Evolutionary conservation across 139 green algal species (phyloP), one percentile per base, ranked within the genome.

Genomic region (Chlamydomonas sp.): DNA sequence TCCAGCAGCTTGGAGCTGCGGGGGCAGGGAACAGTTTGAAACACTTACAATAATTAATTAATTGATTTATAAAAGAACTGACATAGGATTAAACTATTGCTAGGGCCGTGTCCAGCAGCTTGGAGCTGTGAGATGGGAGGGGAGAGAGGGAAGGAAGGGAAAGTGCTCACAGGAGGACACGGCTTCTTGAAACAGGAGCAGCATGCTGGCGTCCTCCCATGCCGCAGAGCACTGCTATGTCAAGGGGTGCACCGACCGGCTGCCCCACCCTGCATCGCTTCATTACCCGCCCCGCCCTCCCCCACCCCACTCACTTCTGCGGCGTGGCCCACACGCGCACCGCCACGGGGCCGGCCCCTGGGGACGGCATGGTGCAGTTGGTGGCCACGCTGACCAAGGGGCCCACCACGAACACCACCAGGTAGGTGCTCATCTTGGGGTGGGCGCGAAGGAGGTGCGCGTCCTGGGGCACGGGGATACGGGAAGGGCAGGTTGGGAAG

Each of bases 381-480:
- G 6, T 80, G 9, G 69, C 90, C 9, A 91, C 86, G 63, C 64
- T 87, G 31, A 90, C 89, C 60, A 98, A 89, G 18, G 94, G 83
- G 1, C 94, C 96, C 59, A 96, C 91, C 9, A 98, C 91, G 20
- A 97, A 91, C 20, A 93, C 96, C 10, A 98, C 76, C 63, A 99
- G 91, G 91, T 99, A 99, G 20, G 95, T 96, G 80, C 91, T 94
- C 96, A 99, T 98, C 17, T 88, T 88, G 0, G 97, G 0, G 93
- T 95, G 17, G 76, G 14, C 82, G n/a, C 58, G 83, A 92, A 91
- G 67, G n/a, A 16, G 5, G 82, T 87, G 31, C 31, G n/a, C 60
- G 10, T 10, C 5, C 10, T 12, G 67, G 67, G 5, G 31, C 2
- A 12, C 5, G 66, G 12, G 66, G 66, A 12, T 12, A 12, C 6